phyloP scores from a whole-genome alignment of 2,329 filamentous ascomycete genomes.

The Fonsecaea nubica region DNA sequence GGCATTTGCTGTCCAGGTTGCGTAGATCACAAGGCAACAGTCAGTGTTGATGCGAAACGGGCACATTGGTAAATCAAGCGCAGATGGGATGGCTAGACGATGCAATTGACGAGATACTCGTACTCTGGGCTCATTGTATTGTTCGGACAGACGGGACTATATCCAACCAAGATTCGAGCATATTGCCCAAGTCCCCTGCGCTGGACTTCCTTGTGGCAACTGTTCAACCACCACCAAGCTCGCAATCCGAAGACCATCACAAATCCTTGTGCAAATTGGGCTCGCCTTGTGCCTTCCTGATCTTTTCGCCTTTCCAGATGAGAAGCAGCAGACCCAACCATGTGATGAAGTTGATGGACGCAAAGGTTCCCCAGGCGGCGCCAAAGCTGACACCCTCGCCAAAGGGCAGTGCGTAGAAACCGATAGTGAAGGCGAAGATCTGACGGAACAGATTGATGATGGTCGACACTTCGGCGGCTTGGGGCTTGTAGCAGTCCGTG shows the following conservation, averaged over 20 bases:
- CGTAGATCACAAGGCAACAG: neutral
- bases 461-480: constrained; percentile 15
- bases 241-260: neutral
- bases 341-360: constrained; percentile 16
- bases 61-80: neutral
- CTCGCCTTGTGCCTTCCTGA: constrained; percentile 13
- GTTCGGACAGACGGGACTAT: neutral
- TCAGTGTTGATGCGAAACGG: neutral
- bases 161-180: neutral
- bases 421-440: constrained; percentile 22
- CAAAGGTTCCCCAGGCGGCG: constrained; percentile 10
- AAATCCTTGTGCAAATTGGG: constrained; percentile 20
- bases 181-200: neutral
- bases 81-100: neutral
- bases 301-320: constrained; percentile 13
- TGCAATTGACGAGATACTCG: neutral
- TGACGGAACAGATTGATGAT: constrained; percentile 19
- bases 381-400: constrained; percentile 8
- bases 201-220: neutral
- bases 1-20: neutral
- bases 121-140: neutral
- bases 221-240: neutral
- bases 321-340: constrained; percentile 7
- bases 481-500: constrained; percentile 15
- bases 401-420: constrained; percentile 20